These are phyloP conservation scores for Populus tomentosa DNA, from an alignment of 441 rosid genomes.

Conservation along the genomic window DNA sequence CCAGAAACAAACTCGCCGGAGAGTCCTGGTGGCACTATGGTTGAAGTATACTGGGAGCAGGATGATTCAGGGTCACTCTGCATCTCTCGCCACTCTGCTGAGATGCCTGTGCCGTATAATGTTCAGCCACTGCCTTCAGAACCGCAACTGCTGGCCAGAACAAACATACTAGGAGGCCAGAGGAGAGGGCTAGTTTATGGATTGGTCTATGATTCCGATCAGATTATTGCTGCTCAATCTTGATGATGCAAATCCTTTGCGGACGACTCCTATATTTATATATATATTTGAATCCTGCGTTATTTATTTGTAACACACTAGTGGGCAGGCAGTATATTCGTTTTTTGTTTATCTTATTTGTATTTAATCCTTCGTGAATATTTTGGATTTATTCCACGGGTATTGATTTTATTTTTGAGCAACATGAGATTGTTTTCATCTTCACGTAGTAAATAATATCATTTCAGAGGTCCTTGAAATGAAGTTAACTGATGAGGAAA, in stretches of 20 bases:
- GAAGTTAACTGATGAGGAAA: background rate
- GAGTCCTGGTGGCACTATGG: conserved; percentile 77
- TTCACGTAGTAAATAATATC: background rate
- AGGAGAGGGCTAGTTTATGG: conserved; percentile 46
- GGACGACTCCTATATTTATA: background rate
- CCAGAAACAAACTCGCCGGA: conserved; percentile 61
- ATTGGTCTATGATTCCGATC: conserved; percentile 53
- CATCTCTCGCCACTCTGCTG: conserved; percentile 70
- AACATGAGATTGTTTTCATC: background rate
- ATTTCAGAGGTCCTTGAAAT: background rate
- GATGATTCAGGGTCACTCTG: conserved; percentile 71
- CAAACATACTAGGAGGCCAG: conserved; percentile 25
- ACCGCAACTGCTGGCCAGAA: conserved; percentile 7
- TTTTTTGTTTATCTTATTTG: background rate
- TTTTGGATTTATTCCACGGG: background rate
- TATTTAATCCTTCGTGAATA: background rate
- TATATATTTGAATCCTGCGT: background rate
- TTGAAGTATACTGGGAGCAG: conserved; percentile 86
- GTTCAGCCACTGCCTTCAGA: conserved; percentile 27
- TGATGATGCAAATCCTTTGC: background rate
- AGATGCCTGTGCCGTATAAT: conserved; percentile 50
- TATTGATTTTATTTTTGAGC: background rate
- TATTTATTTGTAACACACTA: background rate
- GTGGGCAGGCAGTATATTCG: background rate
- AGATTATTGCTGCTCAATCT: conserved; percentile 12